phyloP scores from a whole-genome alignment of 768 basidiomycete genomes.

The Calocybe cyanea region DNA sequence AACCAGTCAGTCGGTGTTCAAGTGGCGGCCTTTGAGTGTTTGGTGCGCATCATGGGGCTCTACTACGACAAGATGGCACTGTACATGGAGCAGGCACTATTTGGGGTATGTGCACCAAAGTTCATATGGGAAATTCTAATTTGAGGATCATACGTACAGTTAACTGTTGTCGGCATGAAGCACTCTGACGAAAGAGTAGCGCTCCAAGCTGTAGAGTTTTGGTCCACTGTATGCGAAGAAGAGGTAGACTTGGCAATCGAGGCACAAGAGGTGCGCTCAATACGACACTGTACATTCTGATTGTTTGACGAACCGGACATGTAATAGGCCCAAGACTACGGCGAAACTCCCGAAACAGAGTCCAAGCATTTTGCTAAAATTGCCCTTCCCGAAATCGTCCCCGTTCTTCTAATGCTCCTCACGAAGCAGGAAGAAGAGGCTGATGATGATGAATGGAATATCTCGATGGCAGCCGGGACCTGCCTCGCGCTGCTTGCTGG shows the following conservation, averaged over 20 bases:
- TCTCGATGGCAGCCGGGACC: constrained; percentile 94
- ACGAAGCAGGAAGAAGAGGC: constrained; percentile 95
- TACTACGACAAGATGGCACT: constrained; percentile 99
- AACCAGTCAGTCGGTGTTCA: constrained; percentile 76
- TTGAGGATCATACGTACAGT: constrained; percentile 37
- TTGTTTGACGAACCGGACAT: constrained; percentile 7
- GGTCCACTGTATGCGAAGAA: constrained; percentile 98
- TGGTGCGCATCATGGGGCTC: constrained; percentile 94
- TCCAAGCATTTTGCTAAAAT: constrained; percentile 92
- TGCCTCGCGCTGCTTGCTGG: constrained; percentile 86
- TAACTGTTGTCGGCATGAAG: constrained; percentile 98
- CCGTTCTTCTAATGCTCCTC: constrained; percentile 84
- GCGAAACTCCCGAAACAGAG: constrained; percentile 80
- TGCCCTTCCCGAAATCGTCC: constrained; percentile 91
- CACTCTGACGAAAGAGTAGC: constrained; percentile 88
- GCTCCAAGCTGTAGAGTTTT: constrained; percentile 96
- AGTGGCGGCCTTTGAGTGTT: constrained; percentile 93
- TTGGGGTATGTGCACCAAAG: constrained; percentile 65
- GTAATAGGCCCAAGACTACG: constrained; percentile 79
- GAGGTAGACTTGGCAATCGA: constrained; percentile 91
- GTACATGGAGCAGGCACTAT: constrained; percentile 99
- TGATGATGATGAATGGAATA: constrained; percentile 98
- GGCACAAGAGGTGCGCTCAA: constrained; percentile 71
- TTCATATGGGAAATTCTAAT: constrained; percentile 8
- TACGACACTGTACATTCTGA: not conserved